A percentile compares a stretch with the other conserved stretches of the same genome.
phyloP scores from a whole-genome alignment of 331 rosid species.

The Saraca asoca region DNA sequence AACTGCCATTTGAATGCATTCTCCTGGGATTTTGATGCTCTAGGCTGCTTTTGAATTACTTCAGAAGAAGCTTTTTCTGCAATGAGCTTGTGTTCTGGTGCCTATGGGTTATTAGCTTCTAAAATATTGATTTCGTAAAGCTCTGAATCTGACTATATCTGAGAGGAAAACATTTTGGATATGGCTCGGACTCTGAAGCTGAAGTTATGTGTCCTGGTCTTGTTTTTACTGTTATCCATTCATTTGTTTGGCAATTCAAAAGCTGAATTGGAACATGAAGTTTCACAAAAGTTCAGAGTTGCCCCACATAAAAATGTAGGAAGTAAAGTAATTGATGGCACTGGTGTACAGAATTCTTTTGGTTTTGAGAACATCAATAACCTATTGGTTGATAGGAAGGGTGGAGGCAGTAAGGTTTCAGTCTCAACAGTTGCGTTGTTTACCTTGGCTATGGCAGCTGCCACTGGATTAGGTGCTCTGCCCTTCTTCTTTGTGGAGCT shows the following conservation, averaged over 20 bases:
- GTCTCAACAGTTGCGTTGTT: conserved; percentile 90
- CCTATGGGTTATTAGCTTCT: conserved; percentile 33
- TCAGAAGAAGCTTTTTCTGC: conserved; percentile 8
- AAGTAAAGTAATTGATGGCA: conserved; percentile 75
- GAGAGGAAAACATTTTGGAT: conserved; percentile 28
- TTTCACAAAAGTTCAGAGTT: conserved; percentile 50
- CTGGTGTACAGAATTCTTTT: conserved; percentile 61
- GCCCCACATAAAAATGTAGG: conserved; percentile 76
- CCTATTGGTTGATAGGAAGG: conserved; percentile 58
- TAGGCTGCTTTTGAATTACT: conserved; percentile 22
- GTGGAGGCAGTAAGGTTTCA: conserved; percentile 69
- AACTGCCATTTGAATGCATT: conserved; percentile 26
- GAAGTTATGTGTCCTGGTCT: conserved; percentile 29
- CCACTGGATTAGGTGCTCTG: conserved; percentile 95
- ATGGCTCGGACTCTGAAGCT: conserved; percentile 44
- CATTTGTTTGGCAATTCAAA: conserved; percentile 45
- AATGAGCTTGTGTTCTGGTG: conserved; percentile 16
- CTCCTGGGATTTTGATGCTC: conserved; percentile 16
- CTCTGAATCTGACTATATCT: conserved; percentile 23
- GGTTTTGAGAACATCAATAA: conserved; percentile 46
- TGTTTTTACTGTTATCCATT: conserved; percentile 41
- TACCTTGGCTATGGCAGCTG: conserved; percentile 99
- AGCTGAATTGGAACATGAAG: conserved; percentile 57
- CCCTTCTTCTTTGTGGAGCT: conserved; percentile 99
- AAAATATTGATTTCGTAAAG: conserved; percentile 43